Evolutionary conservation across 176 grass and related monocot genomes (phyloP), one percentile per base, ranked within the genome.

Genomic region (Juncus effusus): DNA sequence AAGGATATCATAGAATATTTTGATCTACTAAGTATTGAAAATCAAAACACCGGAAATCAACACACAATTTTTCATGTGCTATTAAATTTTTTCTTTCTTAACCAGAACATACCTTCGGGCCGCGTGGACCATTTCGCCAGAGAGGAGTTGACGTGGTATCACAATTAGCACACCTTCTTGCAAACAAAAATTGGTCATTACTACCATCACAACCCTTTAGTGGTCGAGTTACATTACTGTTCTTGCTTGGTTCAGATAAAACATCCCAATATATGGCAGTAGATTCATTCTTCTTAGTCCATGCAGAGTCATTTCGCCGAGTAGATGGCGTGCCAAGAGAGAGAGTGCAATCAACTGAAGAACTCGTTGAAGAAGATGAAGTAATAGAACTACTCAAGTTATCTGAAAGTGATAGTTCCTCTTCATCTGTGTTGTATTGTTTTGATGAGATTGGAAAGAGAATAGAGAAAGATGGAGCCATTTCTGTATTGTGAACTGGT

Each of bases 141-240:
- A 99, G 88, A 10, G 94, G 94, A 39, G 94, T 99, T 0, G 94
- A 99, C 60, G 88, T 63, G 13, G 94, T 99, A 75, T 84, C 88
- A 70, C 94, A 99, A 83, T 99, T 99, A 47, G 88, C 88, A 78
- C 94, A 99, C 61, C 88, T 79, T 14, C 94, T 85, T 51, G 84
- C 83, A 0, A 78, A 42, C 51, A 77, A 60, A 38, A 74, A 61
- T 7, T 74, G 75, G 38, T 83, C 75, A 10, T 59, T 35, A 19
- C 15, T 58, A 16, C 37, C 56, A 40, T 12, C 7, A 11, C 40
- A 6, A 11, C 73, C 75, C 49, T 60, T 61, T 50, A 59, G 59
- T 3, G 44, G 16, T 16, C 3, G 3, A 42, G 13, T 53, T 16
- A 42, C 67, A 45, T 38, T 70, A 14, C 53, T 51, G 7, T 16